Evolutionary conservation across 345 rosid species (phyloP).

Genomic region (Raphanus sativus): DNA sequence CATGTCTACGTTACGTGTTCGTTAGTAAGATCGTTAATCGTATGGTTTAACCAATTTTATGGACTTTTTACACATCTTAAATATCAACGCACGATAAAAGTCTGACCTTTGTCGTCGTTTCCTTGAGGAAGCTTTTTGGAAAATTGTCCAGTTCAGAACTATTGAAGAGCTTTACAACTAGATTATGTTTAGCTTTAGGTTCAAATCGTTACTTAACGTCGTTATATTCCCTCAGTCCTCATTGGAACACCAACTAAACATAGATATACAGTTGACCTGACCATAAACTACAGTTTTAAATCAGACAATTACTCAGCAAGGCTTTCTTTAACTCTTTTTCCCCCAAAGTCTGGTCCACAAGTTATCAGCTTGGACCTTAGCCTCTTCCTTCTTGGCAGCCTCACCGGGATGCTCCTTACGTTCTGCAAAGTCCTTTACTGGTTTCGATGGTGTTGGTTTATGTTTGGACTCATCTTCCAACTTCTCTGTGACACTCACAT

Average conservation of each 20-base stretch:
- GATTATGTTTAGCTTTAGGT: not conserved
- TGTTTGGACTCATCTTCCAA: not conserved
- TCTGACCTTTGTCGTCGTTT: too few relatives aligned
- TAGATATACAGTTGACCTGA: not conserved
- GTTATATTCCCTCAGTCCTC: not conserved
- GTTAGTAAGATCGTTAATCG: too few relatives aligned
- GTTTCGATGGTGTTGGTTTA: not conserved
- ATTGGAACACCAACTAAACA: not conserved
- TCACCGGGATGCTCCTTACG: not conserved
- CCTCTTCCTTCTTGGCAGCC: slow-evolving; percentile 18
- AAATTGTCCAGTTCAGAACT: too few relatives aligned
- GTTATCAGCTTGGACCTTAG: slow-evolving; percentile 12
- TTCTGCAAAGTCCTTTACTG: not conserved
- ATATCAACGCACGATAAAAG: too few relatives aligned
- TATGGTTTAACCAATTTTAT: too few relatives aligned
- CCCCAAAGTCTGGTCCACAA: slow-evolving; percentile 34
- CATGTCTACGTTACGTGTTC: too few relatives aligned
- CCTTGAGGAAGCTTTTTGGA: too few relatives aligned
- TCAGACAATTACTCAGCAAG: not conserved
- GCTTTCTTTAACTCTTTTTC: not conserved
- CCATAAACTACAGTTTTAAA: not conserved
- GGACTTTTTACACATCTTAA: too few relatives aligned
- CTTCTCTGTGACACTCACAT: slow-evolving; percentile 10
- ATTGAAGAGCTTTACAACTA: not conserved
- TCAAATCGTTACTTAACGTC: not conserved